Evolutionary conservation across 1,284 basidiomycete genomes (phyloP).

Genomic region (Cutaneotrichosporon sp.): DNA sequence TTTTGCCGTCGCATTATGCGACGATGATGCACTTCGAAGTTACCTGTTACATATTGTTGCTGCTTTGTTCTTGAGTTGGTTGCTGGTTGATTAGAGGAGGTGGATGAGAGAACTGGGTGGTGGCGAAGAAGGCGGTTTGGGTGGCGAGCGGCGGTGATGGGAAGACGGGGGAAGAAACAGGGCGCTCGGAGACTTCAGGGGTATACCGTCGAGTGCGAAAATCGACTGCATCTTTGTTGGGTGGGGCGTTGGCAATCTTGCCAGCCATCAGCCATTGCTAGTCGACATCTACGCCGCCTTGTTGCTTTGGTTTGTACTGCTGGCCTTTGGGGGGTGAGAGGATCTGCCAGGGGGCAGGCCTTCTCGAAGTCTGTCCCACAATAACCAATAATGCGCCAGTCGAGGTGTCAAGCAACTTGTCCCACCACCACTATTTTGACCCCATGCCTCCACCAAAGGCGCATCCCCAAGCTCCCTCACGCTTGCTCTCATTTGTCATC

Average conservation of each 20-base stretch:
- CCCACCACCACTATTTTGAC: too few relatives aligned
- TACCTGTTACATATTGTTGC: background rate
- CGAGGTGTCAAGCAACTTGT: too few relatives aligned
- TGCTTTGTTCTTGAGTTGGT: background rate
- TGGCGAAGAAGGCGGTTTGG: background rate
- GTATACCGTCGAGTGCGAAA: background rate
- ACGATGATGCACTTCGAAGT: constrained; percentile 19
- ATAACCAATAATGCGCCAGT: too few relatives aligned
- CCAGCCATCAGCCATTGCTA: background rate
- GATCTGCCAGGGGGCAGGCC: too few relatives aligned
- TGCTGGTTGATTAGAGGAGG: background rate
- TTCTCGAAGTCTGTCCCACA: too few relatives aligned
- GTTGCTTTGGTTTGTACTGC: background rate
- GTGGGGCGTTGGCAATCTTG: background rate
- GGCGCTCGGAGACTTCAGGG: background rate
- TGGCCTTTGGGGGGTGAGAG: too few relatives aligned
- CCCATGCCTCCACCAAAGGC: too few relatives aligned
- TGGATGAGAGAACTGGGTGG: background rate
- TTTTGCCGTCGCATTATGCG: constrained; percentile 16
- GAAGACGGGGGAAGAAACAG: background rate
- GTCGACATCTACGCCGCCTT: background rate
- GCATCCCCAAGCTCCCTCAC: too few relatives aligned
- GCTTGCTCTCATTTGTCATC: too few relatives aligned
- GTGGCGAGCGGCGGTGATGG: background rate
- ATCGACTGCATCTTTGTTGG: background rate